A percentile compares a stretch with the other conserved stretches of the same genome.
These are phyloP conservation scores for Parietichytrium sp. DNA, from an alignment of 108 stramenopile genomes.

Conservation along the genomic window DNA sequence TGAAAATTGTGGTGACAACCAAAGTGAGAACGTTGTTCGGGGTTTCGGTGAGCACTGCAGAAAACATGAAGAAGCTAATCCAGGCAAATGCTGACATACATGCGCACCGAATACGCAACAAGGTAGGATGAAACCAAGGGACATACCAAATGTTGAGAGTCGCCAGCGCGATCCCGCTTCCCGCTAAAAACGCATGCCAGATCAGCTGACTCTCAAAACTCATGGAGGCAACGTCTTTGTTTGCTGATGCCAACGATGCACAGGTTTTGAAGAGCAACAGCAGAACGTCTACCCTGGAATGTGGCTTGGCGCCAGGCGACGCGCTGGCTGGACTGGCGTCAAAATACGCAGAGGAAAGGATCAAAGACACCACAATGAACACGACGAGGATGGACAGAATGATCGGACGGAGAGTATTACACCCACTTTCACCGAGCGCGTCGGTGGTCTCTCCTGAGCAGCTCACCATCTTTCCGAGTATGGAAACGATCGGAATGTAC, in stretches of 20 bases:
- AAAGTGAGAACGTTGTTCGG: not conserved
- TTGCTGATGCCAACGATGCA: not conserved
- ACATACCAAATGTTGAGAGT: not conserved
- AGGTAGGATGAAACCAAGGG: not conserved
- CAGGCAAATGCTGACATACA: conserved; percentile 28
- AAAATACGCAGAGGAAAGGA: conserved; percentile 5
- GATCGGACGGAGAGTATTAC: not conserved
- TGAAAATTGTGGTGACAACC: not conserved
- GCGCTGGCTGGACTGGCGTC: not conserved
- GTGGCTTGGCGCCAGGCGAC: not conserved
- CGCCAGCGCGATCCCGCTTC: not conserved
- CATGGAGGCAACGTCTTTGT: not conserved
- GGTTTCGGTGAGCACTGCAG: not conserved
- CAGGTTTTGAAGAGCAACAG: not conserved
- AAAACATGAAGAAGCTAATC: not conserved
- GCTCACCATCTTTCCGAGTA: not conserved
- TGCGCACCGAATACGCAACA: not conserved
- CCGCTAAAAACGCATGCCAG: not conserved
- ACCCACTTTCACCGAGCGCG: no score
- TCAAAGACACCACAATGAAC: not conserved
- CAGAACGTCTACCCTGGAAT: not conserved
- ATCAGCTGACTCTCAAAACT: not conserved
- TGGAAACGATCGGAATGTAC: not conserved
- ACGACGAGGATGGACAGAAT: not conserved
- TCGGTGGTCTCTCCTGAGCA: not conserved